Percentiles rank a stretch among this genome's conserved stretches.
Evolutionary conservation across 192 early-diverging fungal species (phyloP).

Genomic region (Backusella liffmaniae): DNA sequence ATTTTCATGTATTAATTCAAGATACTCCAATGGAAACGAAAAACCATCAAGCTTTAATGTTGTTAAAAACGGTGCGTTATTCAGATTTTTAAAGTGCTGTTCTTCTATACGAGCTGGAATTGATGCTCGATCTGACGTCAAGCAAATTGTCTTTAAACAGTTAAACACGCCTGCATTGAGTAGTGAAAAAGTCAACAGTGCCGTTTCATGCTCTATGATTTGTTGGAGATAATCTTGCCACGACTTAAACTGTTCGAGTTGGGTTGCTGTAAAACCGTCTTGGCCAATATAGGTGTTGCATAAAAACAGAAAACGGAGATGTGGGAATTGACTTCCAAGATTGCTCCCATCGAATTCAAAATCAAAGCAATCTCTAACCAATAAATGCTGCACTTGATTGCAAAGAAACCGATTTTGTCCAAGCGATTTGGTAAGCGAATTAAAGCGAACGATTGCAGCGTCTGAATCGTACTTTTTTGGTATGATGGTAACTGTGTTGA

Average conservation of each 20-base stretch:
- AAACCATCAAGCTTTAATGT: neutral
- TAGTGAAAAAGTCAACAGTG: neutral
- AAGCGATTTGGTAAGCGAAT: neutral
- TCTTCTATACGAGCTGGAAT: neutral
- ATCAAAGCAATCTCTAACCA: neutral
- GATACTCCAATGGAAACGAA: neutral
- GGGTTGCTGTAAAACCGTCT: neutral
- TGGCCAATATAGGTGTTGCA: neutral
- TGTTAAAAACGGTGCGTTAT: neutral
- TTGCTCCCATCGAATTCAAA: neutral
- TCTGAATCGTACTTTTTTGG: neutral
- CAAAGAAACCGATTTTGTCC: neutral
- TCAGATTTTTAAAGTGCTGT: neutral
- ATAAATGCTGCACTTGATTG: neutral
- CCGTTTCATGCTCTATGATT: neutral
- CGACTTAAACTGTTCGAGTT: neutral
- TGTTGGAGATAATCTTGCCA: neutral
- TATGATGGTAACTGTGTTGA: neutral
- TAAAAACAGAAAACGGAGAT: neutral
- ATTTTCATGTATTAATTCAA: neutral
- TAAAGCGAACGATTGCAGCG: neutral
- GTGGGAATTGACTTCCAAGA: neutral
- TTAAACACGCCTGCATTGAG: neutral
- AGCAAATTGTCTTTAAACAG: neutral
- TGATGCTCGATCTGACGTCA: neutral